Conservation (phyloP, 176 grass and related monocot genomes). For the Eremochloa ophiuroides region DNA sequence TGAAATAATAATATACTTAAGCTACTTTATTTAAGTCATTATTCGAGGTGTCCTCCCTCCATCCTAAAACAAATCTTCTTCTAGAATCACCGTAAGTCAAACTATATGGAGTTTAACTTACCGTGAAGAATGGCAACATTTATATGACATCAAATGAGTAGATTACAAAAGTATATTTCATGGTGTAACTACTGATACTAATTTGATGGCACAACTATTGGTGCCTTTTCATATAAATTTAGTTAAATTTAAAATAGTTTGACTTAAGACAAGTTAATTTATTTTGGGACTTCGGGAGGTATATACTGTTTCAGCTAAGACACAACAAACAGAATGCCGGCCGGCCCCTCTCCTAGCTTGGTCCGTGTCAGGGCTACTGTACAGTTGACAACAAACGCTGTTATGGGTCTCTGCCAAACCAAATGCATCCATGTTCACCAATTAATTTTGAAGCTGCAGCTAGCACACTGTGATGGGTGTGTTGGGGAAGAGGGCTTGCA, state of each 20-base stretch:
- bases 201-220: background rate
- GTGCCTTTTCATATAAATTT: background rate
- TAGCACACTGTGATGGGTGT: too few species aligned
- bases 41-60: too few species aligned
- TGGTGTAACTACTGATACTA: too few species aligned
- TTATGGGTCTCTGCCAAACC: background rate
- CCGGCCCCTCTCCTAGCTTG: background rate
- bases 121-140: too few species aligned
- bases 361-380: background rate
- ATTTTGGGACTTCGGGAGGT: background rate
- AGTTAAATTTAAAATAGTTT: background rate
- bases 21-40: too few species aligned
- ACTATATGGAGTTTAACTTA: too few species aligned
- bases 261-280: background rate
- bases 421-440: conserved; percentile 1
- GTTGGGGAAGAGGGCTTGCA: too few species aligned
- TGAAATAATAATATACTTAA: too few species aligned
- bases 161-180: too few species aligned
- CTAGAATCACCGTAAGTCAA: too few species aligned
- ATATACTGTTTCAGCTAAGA: background rate
- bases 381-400: conserved; percentile 19
- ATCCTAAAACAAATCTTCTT: too few species aligned
- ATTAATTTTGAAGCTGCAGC: background rate
- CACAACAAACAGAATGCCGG: background rate
- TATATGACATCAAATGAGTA: too few species aligned